phyloP scores from a whole-genome alignment of 108 stramenopile genomes.

The Poteriospumella lacustris region DNA sequence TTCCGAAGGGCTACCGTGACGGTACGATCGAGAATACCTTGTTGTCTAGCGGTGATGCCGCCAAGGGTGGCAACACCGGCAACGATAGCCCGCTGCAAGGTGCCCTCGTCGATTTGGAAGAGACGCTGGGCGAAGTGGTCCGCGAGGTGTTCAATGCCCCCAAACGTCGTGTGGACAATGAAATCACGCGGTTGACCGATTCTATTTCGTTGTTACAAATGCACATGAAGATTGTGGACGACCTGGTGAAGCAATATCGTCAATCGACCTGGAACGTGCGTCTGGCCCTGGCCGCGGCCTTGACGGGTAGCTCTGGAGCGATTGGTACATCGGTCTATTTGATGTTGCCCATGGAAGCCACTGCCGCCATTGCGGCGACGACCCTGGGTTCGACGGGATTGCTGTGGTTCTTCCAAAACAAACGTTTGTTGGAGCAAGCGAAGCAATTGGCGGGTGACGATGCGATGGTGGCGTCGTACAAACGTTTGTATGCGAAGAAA shows the following conservation, averaged over 20 bases:
- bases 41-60: constrained; percentile 44
- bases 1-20: constrained; percentile 55
- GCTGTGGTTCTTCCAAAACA: background rate
- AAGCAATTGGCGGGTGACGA: background rate
- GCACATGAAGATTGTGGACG: constrained; percentile 68
- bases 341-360: background rate
- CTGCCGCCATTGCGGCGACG: background rate
- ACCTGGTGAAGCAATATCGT: constrained; percentile 33
- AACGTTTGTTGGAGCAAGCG: background rate
- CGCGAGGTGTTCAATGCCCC: constrained; percentile 90
- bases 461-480: constrained; percentile 32
- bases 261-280: background rate
- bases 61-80: background rate
- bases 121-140: constrained; percentile 79
- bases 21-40: constrained; percentile 25
- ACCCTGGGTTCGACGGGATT: too few species aligned
- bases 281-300: background rate
- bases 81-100: background rate
- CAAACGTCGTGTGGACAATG: constrained; percentile 91
- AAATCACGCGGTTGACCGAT: constrained; percentile 87
- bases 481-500: background rate
- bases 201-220: constrained; percentile 71
- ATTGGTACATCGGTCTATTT: background rate
- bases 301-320: background rate
- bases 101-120: constrained; percentile 65